Evolutionary conservation across 1,139 yeast species (phyloP).

Genomic region (Lodderomyces orthopsilosis): DNA sequence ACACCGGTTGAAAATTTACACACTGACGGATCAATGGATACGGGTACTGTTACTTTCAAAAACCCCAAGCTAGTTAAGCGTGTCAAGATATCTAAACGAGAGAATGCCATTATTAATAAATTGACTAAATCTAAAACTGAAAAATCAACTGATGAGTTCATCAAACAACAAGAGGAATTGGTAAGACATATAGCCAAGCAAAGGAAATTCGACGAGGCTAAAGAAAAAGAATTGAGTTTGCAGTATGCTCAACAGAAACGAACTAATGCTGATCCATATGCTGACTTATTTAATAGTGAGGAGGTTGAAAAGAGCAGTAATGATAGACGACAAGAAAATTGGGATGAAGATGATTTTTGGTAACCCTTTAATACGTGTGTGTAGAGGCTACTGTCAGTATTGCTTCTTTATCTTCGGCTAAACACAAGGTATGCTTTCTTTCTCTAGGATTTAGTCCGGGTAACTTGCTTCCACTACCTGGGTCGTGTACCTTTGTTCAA

Average conservation of each 20-base stretch:
- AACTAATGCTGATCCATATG: slow-evolving; percentile 50
- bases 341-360: slow-evolving; percentile 68
- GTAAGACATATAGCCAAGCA: slow-evolving; percentile 35
- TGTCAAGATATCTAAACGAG: slow-evolving; percentile 54
- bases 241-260: slow-evolving; percentile 25
- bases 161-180: slow-evolving; percentile 42
- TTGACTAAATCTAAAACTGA: slow-evolving; percentile 63
- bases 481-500: background rate
- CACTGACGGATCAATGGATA: slow-evolving; percentile 73
- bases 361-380: slow-evolving; percentile 17
- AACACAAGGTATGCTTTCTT: background rate
- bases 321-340: slow-evolving; percentile 54
- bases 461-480: background rate
- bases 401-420: no score
- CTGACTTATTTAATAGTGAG: slow-evolving; percentile 54
- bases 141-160: slow-evolving; percentile 46
- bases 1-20: slow-evolving; percentile 76
- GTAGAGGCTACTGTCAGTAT: no score
- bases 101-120: slow-evolving; percentile 62
- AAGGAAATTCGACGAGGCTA: slow-evolving; percentile 33
- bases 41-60: slow-evolving; percentile 78
- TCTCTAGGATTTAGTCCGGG: slow-evolving; percentile 2
- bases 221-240: slow-evolving; percentile 4
- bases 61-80: slow-evolving; percentile 54
- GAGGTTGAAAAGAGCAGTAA: slow-evolving; percentile 48